A percentile compares a stretch with the other conserved stretches of the same genome.
These are phyloP conservation scores for Nakaseomyces delphensis DNA, from an alignment of 1,139 yeast genomes.

Conservation along the genomic window DNA sequence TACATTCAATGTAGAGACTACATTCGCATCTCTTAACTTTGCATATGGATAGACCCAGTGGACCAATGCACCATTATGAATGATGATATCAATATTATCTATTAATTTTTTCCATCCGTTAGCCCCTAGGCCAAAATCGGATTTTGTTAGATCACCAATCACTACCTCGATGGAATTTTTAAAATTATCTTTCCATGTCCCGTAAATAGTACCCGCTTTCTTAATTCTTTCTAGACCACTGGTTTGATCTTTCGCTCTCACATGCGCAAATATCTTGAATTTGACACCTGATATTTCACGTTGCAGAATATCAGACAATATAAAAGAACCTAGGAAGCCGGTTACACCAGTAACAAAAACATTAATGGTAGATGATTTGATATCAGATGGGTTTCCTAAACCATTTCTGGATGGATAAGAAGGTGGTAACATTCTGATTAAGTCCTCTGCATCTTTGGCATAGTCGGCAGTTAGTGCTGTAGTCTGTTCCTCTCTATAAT, in stretches of 20 bases:
- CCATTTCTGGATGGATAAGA: constrained; percentile 31
- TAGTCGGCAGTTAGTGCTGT: constrained; percentile 40
- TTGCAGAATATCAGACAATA: constrained; percentile 63
- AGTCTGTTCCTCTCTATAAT: constrained; percentile 17
- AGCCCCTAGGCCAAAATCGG: constrained; percentile 61
- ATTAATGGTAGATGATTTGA: constrained; percentile 38
- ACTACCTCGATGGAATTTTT: constrained; percentile 55
- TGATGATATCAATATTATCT: constrained; percentile 61
- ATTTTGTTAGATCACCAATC: constrained; percentile 69
- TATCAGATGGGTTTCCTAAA: constrained; percentile 30
- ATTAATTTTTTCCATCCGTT: constrained; percentile 51
- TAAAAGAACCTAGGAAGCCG: constrained; percentile 90
- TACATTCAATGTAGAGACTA: constrained; percentile 76
- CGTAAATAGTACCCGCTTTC: constrained; percentile 74
- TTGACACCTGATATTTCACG: constrained; percentile 37
- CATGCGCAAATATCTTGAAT: constrained; percentile 74
- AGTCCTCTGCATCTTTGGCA: constrained; percentile 61
- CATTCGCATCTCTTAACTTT: constrained; percentile 87
- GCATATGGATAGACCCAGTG: constrained; percentile 98
- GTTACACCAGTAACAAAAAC: constrained; percentile 93
- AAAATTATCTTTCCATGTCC: constrained; percentile 66
- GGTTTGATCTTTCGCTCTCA: constrained; percentile 63
- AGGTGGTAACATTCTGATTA: constrained; percentile 41
- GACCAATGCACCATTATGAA: constrained; percentile 96
- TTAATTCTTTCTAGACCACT: constrained; percentile 71